A percentile compares a stretch with the other conserved stretches of the same genome.
phyloP scores from a whole-genome alignment of 768 basidiomycete species.

The Daedalea quercina region DNA sequence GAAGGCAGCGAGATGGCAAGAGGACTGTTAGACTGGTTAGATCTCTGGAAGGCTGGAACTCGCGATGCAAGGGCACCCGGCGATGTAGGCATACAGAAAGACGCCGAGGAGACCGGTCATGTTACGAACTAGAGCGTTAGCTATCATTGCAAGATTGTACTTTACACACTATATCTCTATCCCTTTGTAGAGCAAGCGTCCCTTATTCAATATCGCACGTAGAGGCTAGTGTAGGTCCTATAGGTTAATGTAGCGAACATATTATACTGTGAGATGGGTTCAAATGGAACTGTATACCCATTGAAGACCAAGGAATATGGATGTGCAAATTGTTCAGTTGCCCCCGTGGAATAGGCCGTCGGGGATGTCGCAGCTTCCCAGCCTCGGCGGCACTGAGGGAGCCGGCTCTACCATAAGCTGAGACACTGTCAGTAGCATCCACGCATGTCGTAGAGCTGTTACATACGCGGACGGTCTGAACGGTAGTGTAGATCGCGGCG shows the following conservation, averaged over 20 bases:
- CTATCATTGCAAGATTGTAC: background rate
- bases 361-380: constrained; percentile 16
- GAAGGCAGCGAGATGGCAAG: constrained; percentile 42
- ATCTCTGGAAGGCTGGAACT: constrained; percentile 18
- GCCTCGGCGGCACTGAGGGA: constrained; percentile 28
- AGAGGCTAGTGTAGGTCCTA: background rate
- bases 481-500: constrained; percentile 73
- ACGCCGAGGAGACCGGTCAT: too few relatives aligned
- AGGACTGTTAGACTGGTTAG: constrained; percentile 46
- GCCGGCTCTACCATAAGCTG: constrained; percentile 59
- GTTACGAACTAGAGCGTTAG: background rate
- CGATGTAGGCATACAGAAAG: too few relatives aligned
- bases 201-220: background rate
- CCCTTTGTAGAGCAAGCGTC: background rate
- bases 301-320: background rate
- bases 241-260: background rate
- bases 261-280: background rate
- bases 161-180: background rate
- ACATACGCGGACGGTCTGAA: constrained; percentile 67
- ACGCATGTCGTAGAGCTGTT: background rate
- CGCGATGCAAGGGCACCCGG: background rate
- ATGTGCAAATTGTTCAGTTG: background rate
- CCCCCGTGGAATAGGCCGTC: background rate
- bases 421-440: constrained; percentile 6
- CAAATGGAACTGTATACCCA: too few relatives aligned